Conservation (phyloP, 805 yeast genomes). For the Sugiyamaella smithiae region DNA sequence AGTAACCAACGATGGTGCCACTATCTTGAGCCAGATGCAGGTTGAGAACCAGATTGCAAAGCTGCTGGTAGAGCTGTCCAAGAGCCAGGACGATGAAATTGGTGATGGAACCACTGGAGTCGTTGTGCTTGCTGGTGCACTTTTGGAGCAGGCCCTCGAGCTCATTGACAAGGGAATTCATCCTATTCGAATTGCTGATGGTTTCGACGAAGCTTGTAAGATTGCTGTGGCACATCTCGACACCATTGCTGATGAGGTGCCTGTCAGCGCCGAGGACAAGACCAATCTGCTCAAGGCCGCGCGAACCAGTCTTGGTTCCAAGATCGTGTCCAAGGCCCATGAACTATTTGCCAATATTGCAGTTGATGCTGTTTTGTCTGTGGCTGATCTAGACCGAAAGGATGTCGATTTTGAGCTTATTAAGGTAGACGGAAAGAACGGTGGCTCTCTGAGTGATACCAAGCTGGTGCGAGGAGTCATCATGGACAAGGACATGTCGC, state of each 20-base stretch:
- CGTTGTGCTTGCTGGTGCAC: constrained; percentile 91
- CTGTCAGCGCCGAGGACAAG: constrained; percentile 45
- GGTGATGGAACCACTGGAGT: constrained; percentile 99
- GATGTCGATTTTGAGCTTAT: constrained; percentile 97
- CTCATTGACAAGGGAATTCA: constrained; percentile 96
- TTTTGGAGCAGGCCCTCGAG: constrained; percentile 90
- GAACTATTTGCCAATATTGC: constrained; percentile 96
- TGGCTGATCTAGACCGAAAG: constrained; percentile 85
- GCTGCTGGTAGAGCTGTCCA: constrained; percentile 86
- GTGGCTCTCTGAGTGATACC: constrained; percentile 89
- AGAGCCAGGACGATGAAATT: constrained; percentile 95
- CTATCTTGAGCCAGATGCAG: constrained; percentile 94
- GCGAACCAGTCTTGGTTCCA: constrained; percentile 89
- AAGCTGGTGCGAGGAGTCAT: constrained; percentile 85
- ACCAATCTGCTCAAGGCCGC: constrained; percentile 79
- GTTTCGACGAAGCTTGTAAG: constrained; percentile 95
- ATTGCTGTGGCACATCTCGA: constrained; percentile 81
- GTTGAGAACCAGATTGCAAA: constrained; percentile 95
- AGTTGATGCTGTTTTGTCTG: constrained; percentile 89
- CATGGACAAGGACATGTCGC: constrained; percentile 94
- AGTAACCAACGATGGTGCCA: constrained; percentile 98
- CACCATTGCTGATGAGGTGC: constrained; percentile 63
- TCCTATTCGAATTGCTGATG: constrained; percentile 95
- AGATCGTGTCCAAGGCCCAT: constrained; percentile 90
- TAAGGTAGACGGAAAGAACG: constrained; percentile 92